These are phyloP conservation scores for Lasiodiplodia citricola DNA, from an alignment of 2,329 filamentous ascomycete genomes.

Conservation along the genomic window DNA sequence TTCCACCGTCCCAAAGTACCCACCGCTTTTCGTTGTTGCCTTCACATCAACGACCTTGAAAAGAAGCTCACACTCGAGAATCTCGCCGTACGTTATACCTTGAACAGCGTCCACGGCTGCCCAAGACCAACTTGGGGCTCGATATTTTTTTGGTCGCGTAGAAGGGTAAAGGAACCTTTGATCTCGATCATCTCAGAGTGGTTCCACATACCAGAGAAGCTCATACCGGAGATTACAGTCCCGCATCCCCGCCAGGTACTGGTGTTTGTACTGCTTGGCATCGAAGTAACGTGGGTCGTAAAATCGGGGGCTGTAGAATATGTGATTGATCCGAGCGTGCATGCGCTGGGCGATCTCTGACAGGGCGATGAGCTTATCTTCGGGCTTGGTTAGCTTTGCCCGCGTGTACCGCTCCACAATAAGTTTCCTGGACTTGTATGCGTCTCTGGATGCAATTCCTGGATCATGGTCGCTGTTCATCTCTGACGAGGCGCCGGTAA, in stretches of 20 bases:
- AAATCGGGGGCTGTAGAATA: too few species aligned
- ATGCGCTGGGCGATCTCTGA: not conserved
- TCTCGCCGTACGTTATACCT: not conserved
- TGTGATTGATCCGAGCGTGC: not conserved
- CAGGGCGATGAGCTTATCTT: not conserved
- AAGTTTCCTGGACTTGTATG: not conserved
- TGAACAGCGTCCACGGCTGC: not conserved
- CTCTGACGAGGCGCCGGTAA: too few species aligned
- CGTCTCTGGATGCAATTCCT: rapidly evolving
- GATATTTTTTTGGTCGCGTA: constrained; percentile 11
- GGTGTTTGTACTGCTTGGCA: too few species aligned
- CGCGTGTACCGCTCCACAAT: not conserved
- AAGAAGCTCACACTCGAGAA: too few species aligned
- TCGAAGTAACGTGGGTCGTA: too few species aligned
- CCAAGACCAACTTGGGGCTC: constrained; percentile 36
- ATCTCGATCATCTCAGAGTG: not conserved
- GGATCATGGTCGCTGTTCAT: too few species aligned
- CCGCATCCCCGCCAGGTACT: not conserved
- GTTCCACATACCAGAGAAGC: not conserved
- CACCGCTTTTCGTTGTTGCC: rapidly evolving
- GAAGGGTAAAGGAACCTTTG: not conserved
- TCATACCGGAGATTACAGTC: not conserved
- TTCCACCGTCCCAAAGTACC: too few species aligned
- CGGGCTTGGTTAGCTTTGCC: not conserved
- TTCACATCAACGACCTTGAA: too few species aligned